phyloP scores from a whole-genome alignment of 2,329 filamentous ascomycete species.

The Pseudofabraea citricarpa region DNA sequence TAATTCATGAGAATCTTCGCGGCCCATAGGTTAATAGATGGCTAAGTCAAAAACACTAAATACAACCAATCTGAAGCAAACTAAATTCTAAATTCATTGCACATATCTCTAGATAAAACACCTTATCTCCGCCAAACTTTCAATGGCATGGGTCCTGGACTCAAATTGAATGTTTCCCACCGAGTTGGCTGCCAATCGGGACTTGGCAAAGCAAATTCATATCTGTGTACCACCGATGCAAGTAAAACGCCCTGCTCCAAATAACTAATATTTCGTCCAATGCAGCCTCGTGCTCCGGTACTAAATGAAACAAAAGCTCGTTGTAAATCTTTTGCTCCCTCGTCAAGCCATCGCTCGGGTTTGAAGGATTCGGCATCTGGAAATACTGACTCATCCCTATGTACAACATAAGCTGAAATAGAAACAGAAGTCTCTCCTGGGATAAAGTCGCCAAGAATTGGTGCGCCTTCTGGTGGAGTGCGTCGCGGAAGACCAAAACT shows the following conservation, averaged over 20 bases:
- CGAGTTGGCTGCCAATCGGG: constrained; percentile 24
- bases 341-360: constrained; percentile 38
- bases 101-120: no score
- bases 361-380: constrained; percentile 32
- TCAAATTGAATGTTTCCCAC: constrained; percentile 23
- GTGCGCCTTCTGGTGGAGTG: constrained; percentile 38
- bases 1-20: no score
- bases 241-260: constrained; percentile 42
- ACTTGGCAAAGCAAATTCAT: constrained; percentile 32
- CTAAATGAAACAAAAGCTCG: constrained; percentile 35
- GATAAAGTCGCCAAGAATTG: constrained; percentile 40
- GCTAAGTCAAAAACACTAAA: no score
- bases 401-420: constrained; percentile 36
- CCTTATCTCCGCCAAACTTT: constrained; percentile 23
- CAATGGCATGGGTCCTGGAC: constrained; percentile 20
- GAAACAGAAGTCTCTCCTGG: constrained; percentile 39
- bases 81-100: no score
- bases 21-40: no score
- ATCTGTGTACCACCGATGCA: constrained; percentile 37
- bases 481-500: constrained; percentile 37
- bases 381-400: constrained; percentile 33
- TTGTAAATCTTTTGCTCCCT: constrained; percentile 33
- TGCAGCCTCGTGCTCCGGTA: constrained; percentile 34
- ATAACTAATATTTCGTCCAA: constrained; percentile 37
- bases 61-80: no score